phyloP scores from a whole-genome alignment of 2,329 filamentous ascomycete species.

The Penicillium sp. region DNA sequence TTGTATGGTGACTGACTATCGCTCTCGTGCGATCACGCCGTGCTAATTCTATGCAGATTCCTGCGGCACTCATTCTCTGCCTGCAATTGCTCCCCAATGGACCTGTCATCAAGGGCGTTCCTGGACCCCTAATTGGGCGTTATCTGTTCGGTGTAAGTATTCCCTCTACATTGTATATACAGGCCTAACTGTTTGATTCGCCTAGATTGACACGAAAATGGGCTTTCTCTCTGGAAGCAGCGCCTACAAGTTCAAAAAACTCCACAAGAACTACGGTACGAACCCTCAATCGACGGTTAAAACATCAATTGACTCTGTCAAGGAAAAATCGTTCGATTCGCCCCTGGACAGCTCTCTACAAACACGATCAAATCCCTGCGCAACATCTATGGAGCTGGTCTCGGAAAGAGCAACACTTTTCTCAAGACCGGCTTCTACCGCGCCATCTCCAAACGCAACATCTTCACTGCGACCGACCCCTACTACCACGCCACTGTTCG shows the following conservation, averaged over 20 bases:
- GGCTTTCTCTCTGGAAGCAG: slow-evolving; percentile 27
- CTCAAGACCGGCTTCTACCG: slow-evolving; percentile 32
- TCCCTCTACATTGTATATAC: neutral
- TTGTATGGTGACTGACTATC: slow-evolving; percentile 11
- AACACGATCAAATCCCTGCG: slow-evolving; percentile 31
- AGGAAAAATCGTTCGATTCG: slow-evolving; percentile 30
- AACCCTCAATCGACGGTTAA: neutral
- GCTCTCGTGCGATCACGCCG: neutral
- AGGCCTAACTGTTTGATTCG: neutral
- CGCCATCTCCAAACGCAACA: slow-evolving; percentile 30
- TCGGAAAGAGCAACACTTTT: slow-evolving; percentile 27
- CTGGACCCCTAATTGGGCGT: slow-evolving; percentile 22
- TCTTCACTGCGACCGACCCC: slow-evolving; percentile 31
- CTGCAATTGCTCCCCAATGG: slow-evolving; percentile 24
- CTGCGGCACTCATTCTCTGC: slow-evolving; percentile 18
- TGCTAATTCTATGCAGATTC: slow-evolving; percentile 15
- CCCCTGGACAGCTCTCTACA: slow-evolving; percentile 31
- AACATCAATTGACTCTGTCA: neutral
- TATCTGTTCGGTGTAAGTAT: slow-evolving; percentile 27
- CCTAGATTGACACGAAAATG: slow-evolving; percentile 27
- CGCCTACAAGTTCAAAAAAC: slow-evolving; percentile 25
- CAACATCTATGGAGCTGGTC: slow-evolving; percentile 29
- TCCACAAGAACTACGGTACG: slow-evolving; percentile 27
- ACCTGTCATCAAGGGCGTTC: slow-evolving; percentile 25
- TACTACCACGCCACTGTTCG: slow-evolving; percentile 30